Evolutionary conservation across 2,329 filamentous ascomycete species (phyloP).

Genomic region (Xylogone sp.): DNA sequence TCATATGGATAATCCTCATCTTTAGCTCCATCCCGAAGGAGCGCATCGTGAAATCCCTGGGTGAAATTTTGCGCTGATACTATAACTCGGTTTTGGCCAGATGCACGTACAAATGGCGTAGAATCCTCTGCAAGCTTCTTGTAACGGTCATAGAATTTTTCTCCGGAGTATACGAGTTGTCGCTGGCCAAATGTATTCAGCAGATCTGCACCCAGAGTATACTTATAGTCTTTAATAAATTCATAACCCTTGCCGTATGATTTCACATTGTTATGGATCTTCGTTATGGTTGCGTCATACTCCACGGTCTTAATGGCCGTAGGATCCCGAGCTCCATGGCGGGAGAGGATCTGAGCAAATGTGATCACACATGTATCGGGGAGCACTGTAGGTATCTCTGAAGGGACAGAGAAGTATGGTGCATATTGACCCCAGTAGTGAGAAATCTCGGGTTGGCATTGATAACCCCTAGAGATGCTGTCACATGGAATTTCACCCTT

Average conservation of each 20-base stretch:
- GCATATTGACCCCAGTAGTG: conserved; percentile 79
- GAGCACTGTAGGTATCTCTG: conserved; percentile 54
- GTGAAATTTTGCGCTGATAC: conserved; percentile 74
- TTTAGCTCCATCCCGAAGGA: conserved; percentile 35
- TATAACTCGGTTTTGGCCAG: conserved; percentile 67
- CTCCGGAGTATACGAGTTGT: conserved; percentile 71
- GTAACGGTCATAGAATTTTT: conserved; percentile 74
- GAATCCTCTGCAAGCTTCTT: conserved; percentile 50
- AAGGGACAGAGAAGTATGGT: conserved; percentile 74
- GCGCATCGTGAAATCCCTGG: conserved; percentile 59
- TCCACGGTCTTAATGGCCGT: conserved; percentile 61
- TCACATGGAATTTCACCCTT: conserved; percentile 20
- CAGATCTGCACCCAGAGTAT: conserved; percentile 65
- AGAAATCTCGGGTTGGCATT: conserved; percentile 27
- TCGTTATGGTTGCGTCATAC: conserved; percentile 62
- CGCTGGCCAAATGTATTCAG: conserved; percentile 65
- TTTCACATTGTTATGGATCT: conserved; percentile 56
- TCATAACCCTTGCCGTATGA: conserved; percentile 59
- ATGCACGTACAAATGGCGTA: conserved; percentile 68
- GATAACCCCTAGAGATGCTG: conserved; percentile 23
- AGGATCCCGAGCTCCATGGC: conserved; percentile 82
- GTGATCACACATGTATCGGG: conserved; percentile 70
- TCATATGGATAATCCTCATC: conserved; percentile 44
- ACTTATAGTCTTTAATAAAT: conserved; percentile 70
- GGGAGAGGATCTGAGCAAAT: conserved; percentile 77